Percentiles rank a stretch among this genome's conserved stretches.
These are phyloP conservation scores for Naganishia cerealis DNA, from an alignment of 1,284 basidiomycete species.

Conservation along the genomic window DNA sequence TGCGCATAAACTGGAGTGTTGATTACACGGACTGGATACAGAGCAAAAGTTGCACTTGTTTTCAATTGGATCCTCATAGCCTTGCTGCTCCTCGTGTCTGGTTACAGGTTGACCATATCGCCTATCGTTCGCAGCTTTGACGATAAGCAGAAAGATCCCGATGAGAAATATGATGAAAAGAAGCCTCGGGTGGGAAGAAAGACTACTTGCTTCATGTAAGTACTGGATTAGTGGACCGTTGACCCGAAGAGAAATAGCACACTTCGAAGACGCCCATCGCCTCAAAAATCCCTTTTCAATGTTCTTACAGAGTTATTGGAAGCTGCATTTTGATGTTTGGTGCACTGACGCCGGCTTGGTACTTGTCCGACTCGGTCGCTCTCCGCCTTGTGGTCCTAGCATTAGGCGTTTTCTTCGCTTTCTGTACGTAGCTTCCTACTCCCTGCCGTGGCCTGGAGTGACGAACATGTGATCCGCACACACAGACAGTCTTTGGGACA, in stretches of 20 bases:
- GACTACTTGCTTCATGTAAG: neutral
- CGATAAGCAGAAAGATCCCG: neutral
- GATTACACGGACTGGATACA: neutral
- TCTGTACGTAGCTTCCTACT: neutral
- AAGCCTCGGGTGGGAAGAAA: neutral
- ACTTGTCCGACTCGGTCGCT: conserved; percentile 1
- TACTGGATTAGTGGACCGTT: neutral
- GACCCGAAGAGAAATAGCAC: neutral
- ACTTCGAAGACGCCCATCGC: neutral
- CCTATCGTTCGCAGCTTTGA: neutral
- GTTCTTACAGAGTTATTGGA: neutral
- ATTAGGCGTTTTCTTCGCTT: neutral
- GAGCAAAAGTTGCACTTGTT: neutral
- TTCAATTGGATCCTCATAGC: neutral
- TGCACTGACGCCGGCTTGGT: neutral
- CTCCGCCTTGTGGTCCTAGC: neutral
- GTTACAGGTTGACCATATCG: neutral
- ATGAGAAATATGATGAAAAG: neutral
- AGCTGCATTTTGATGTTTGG: neutral
- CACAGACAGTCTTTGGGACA: neutral
- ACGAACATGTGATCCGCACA: neutral
- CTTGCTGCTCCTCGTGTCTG: neutral
- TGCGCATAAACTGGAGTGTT: neutral
- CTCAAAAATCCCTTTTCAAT: neutral
- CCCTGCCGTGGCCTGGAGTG: neutral